Percentiles rank a stretch among this genome's conserved stretches.
Evolutionary conservation across 176 grass and related monocot genomes (phyloP).

Genomic region (Thinopyrum elongatum): DNA sequence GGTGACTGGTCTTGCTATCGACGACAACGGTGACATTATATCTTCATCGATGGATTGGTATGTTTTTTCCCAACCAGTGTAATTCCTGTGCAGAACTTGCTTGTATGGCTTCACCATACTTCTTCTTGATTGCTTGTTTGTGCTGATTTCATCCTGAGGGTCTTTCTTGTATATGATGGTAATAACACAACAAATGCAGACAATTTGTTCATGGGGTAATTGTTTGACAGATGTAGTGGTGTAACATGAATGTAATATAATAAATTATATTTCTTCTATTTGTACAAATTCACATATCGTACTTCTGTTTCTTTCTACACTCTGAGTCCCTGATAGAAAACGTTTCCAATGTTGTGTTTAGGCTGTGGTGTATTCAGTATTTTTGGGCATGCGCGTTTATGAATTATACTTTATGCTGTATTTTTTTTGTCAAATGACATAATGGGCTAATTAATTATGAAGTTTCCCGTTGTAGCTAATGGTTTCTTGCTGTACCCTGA

Average conservation of each 20-base stretch:
- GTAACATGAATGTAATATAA: not conserved
- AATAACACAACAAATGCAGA: not conserved
- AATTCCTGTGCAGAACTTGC: not conserved
- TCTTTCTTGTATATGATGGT: slow-evolving; percentile 4
- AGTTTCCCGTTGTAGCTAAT: not conserved
- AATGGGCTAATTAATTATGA: not conserved
- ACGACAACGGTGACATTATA: slow-evolving; percentile 86
- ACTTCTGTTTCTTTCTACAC: slow-evolving; percentile 3
- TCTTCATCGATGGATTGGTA: slow-evolving; percentile 98
- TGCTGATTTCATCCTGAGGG: not conserved
- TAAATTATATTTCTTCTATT: slow-evolving; percentile 25
- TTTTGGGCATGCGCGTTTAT: not conserved
- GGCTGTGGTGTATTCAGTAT: not conserved
- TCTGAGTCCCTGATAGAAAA: not conserved
- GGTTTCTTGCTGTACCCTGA: slow-evolving; percentile 19
- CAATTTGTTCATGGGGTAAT: not conserved
- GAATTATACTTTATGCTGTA: slow-evolving; percentile 15
- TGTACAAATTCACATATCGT: not conserved
- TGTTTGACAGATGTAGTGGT: not conserved
- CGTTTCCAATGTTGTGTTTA: not conserved
- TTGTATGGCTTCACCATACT: not conserved
- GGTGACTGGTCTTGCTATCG: slow-evolving; percentile 79
- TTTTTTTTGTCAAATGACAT: slow-evolving; percentile 2
- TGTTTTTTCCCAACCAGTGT: not conserved
- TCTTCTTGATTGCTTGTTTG: not conserved